Base-by-base conservation (phyloP, 306 rosid species). In the Fagus sylvatica region DNA sequence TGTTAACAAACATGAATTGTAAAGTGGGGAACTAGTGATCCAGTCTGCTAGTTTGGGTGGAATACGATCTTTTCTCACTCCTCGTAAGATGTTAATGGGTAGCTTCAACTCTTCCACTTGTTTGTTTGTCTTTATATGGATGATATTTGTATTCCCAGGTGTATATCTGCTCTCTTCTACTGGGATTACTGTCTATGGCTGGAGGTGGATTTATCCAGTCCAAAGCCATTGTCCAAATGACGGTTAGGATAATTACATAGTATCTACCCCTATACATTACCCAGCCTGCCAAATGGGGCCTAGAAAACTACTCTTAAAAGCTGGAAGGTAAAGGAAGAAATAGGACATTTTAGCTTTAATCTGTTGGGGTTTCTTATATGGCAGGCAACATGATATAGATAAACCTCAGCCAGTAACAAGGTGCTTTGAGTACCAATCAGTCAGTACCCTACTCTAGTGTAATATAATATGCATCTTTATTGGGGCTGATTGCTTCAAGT, bases 341-440 rank as follows among this genome's bases (percentile, higher is more conserved):
- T 56, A 6, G 62, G 13, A 46, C 15, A 46, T 46, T 10, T 46
- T 46, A 22, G 67, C 41, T 33, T 60, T 10, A 60, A 60, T n/a
- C 4, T 60, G 5, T 36, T 60, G 39, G 40, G 11, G 62, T 56
- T 56, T 56, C 62, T 56, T 60, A 28, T 0, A 32, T 60, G 41
- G 67, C 67, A 60, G 32, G 67, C 34, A 5, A 33, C 67, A 60
- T 60, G 40, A 17, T 13, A 32, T 11, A 33, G 17, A 60, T 8
- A 60, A 36, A 60, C 66, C 11, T 7, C 7, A 30, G 40, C 40
- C 67, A 32, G 6, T 28, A 60, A n/a, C 39, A 60, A 60, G 71
- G 48, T 34, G 71, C 39, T 16, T 42, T 22, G 67, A 42, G 79
- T 46, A 55, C 71, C 79, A 73, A 76, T 46, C 75, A 73, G 61